Conservation (phyloP, 2,329 filamentous ascomycete genomes). For the Cryphonectria parasitica region DNA sequence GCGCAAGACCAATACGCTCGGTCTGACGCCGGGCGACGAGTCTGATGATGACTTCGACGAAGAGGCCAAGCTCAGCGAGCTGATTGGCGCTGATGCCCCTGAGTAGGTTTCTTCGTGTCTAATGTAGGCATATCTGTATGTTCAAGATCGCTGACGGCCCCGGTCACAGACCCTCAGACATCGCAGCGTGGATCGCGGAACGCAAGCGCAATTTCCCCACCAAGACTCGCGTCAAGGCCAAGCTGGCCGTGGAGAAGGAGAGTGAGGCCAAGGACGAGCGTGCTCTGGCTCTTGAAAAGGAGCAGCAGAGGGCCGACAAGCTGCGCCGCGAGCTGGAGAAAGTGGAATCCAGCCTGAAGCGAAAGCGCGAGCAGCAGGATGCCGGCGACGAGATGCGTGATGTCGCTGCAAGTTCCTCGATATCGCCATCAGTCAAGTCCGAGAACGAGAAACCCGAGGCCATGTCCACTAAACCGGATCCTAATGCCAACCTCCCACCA, state of each 20-base stretch:
- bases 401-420: conserved; percentile 43
- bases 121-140: conserved; percentile 16
- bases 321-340: conserved; percentile 68
- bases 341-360: conserved; percentile 71
- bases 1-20: conserved; percentile 72
- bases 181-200: conserved; percentile 80
- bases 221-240: conserved; percentile 67
- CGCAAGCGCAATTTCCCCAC: conserved; percentile 82
- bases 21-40: conserved; percentile 69
- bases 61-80: conserved; percentile 60
- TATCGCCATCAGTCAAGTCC: conserved; percentile 49
- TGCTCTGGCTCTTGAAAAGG: conserved; percentile 55
- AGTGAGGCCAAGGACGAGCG: conserved; percentile 51
- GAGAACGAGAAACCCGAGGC: conserved; percentile 64
- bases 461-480: conserved; percentile 53
- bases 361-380: conserved; percentile 69
- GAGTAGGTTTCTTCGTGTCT: conserved; percentile 48
- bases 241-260: conserved; percentile 55
- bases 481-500: conserved; percentile 42
- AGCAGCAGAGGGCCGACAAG: conserved; percentile 62
- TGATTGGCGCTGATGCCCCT: conserved; percentile 59
- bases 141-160: conserved; percentile 27
- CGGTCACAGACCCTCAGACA: conserved; percentile 62
- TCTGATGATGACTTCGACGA: conserved; percentile 74
- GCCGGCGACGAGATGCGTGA: conserved; percentile 69